Evolutionary conservation across 192 early-diverging fungal species (phyloP).

Genomic region (Podila epicladia): DNA sequence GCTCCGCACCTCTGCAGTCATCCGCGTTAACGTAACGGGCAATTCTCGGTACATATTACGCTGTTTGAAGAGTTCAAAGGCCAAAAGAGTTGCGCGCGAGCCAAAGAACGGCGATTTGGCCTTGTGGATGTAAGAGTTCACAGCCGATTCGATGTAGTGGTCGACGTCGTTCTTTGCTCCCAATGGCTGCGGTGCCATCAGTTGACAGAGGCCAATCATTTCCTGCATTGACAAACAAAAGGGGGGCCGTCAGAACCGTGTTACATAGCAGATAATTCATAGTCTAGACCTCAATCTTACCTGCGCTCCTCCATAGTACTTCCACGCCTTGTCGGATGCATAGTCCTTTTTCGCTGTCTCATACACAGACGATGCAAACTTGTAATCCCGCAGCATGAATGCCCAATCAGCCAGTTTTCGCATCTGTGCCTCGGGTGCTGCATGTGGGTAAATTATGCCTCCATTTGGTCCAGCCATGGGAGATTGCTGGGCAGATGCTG

Average conservation of each 20-base stretch:
- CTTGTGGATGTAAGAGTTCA: conserved; percentile 74
- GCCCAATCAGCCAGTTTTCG: conserved; percentile 94
- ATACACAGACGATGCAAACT: conserved; percentile 89
- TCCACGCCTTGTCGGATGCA: conserved; percentile 79
- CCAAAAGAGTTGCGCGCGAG: conserved; percentile 75
- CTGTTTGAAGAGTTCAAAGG: conserved; percentile 85
- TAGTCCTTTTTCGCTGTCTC: conserved; percentile 91
- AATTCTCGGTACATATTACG: conserved; percentile 75
- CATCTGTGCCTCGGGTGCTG: conserved; percentile 92
- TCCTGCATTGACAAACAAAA: conserved; percentile 59
- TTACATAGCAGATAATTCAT: not conserved
- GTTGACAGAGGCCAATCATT: conserved; percentile 88
- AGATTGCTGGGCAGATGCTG: conserved; percentile 52
- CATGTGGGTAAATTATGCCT: conserved; percentile 65
- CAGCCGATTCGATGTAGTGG: conserved; percentile 78
- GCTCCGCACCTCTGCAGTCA: conserved; percentile 73
- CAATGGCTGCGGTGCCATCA: conserved; percentile 70
- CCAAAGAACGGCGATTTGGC: conserved; percentile 70
- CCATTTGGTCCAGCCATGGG: conserved; percentile 44
- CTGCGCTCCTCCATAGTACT: conserved; percentile 79
- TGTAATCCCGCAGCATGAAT: conserved; percentile 96
- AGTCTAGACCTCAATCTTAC: conserved; percentile 12
- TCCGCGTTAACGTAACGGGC: conserved; percentile 71
- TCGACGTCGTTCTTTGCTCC: conserved; percentile 60
- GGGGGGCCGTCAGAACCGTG: not conserved